These are phyloP conservation scores for Trichoderma sp. DNA, from an alignment of 2,329 filamentous ascomycete species.

Conservation along the genomic window DNA sequence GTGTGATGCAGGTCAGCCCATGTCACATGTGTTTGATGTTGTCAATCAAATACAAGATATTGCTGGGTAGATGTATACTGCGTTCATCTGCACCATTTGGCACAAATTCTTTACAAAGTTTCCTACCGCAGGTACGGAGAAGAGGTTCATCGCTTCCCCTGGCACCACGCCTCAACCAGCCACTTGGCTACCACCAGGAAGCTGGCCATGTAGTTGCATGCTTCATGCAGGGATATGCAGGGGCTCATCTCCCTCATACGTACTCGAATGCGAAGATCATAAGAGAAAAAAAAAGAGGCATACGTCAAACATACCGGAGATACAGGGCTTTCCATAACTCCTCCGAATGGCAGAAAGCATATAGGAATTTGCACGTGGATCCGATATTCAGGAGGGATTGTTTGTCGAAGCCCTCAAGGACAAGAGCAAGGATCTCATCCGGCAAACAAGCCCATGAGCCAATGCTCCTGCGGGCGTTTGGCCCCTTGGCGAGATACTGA, in stretches of 20 bases:
- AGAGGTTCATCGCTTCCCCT: not conserved
- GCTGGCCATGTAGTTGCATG: not conserved
- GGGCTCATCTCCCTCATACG: not conserved
- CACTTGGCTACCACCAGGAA: not conserved
- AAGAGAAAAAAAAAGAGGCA: not conserved
- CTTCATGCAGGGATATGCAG: slow-evolving; percentile 3
- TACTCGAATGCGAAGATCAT: not conserved
- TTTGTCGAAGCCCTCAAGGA: slow-evolving; percentile 76
- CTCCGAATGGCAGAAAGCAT: slow-evolving; percentile 81
- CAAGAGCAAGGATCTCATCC: slow-evolving; percentile 76
- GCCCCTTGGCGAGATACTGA: slow-evolving; percentile 66
- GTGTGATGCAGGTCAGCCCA: slow-evolving; percentile 12
- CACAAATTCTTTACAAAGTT: not conserved
- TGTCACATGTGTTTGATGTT: not conserved
- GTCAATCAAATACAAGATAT: not conserved
- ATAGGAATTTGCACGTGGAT: slow-evolving; percentile 80
- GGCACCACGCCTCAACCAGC: not conserved
- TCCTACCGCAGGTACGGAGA: no score
- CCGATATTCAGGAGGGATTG: slow-evolving; percentile 67
- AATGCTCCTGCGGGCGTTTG: slow-evolving; percentile 67
- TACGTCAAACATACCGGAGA: slow-evolving; percentile 68
- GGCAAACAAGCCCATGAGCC: slow-evolving; percentile 71
- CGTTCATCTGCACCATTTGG: not conserved
- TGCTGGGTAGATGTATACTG: not conserved
- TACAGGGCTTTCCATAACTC: slow-evolving; percentile 90